Evolutionary conservation across 2,329 filamentous ascomycete genomes (phyloP).

Genomic region (Aspergillus fumigatus): DNA sequence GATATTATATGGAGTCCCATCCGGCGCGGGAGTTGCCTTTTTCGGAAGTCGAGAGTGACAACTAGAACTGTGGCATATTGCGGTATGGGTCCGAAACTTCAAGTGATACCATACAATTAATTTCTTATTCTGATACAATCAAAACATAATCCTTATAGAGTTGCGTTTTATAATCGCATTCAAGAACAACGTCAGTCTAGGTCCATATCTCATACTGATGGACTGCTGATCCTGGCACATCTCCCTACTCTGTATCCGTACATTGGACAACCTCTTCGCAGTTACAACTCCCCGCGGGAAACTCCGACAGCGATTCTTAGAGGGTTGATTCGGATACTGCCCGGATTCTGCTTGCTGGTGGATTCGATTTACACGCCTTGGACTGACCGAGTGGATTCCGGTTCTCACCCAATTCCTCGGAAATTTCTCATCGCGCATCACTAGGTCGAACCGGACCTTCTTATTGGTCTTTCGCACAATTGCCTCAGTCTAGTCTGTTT

Average conservation of each 20-base stretch:
- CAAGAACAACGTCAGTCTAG: too few relatives aligned
- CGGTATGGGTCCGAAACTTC: too few relatives aligned
- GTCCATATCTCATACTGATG: background rate
- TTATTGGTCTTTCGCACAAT: background rate
- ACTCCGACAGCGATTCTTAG: background rate
- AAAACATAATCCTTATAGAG: too few relatives aligned
- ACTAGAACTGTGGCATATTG: too few relatives aligned
- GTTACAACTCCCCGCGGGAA: slow-evolving; percentile 7
- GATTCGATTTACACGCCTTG: background rate
- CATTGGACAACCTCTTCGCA: slow-evolving; percentile 1
- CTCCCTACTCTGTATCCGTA: background rate
- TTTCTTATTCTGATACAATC: background rate
- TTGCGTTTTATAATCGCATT: too few relatives aligned
- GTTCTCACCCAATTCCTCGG: background rate
- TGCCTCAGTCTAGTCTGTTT: background rate
- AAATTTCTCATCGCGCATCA: background rate
- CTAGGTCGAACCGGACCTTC: background rate
- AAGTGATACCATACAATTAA: background rate
- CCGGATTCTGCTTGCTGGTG: background rate
- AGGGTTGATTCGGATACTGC: background rate
- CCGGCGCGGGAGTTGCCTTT: background rate
- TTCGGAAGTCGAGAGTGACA: background rate
- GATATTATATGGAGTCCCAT: background rate
- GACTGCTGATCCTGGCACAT: background rate
- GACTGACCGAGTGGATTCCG: background rate